Evolutionary conservation across 1,284 basidiomycete genomes (phyloP), one percentile per base, ranked within the genome.

Genomic region (Apiotrichum veenhuisii): DNA sequence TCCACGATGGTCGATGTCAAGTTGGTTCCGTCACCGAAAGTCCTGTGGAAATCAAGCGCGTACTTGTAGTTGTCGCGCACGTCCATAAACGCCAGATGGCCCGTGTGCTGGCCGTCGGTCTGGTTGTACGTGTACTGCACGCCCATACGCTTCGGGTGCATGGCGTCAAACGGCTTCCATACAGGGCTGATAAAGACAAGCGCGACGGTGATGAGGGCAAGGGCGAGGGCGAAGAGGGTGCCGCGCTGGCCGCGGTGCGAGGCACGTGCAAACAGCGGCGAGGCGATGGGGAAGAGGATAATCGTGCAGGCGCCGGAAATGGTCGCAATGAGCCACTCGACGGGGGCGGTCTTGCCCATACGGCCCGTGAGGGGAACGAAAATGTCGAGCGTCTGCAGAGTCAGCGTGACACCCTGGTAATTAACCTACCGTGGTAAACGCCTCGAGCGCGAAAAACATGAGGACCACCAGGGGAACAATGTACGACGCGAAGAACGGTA

Each of bases 101-200:
- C 78, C 59, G 87, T 83, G 64, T 87, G 86, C 62, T 88, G 85
- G 26, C 82, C 76, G 1, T 85, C 85, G 1, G 86, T 87, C 50
- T 89, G 81, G 73, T 98, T 94, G 76, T 95, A 91, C 64, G 86
- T 82, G 71, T 93, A 88, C 55, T 97, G 79, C 23, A 94, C 82
- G 65, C 89, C 93, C 43, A 96, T 64, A 51, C 95, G 80, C 76
- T 93, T 92, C 60, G 94, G 95, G 72, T 97, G 94, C 79, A 84
- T 84, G 15, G 70, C 73, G 69, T 97, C 91, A 71, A 93, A 98
- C 0, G 87, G 84, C 12, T 78, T 77, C 65, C 85, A 81, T 59
- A 76, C 73, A 2, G 84, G 72, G 9, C 68, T 80, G 63, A 87
- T 88, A 54, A 88, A 80, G 0, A 85, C 82, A 56, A 87, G 84